Evolutionary conservation across 1,139 yeast genomes (phyloP).

Genomic region (Arxiozyma telluris): DNA sequence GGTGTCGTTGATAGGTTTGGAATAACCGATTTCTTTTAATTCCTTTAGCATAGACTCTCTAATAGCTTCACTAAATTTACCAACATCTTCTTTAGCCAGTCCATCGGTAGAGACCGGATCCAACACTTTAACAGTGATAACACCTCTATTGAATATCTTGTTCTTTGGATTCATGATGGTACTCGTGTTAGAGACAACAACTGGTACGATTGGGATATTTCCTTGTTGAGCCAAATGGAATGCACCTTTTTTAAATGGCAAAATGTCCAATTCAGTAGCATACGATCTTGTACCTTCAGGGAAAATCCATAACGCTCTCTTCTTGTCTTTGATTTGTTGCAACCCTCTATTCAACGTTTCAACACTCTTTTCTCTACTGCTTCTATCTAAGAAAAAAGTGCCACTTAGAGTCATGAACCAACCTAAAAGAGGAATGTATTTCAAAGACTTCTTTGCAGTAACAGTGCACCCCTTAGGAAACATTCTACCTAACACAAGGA

Average conservation of each 20-base stretch:
- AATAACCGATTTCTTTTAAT: conserved; percentile 37
- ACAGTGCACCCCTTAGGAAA: conserved; percentile 89
- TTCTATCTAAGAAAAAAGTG: conserved; percentile 81
- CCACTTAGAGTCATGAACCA: conserved; percentile 94
- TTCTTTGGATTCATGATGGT: conserved; percentile 53
- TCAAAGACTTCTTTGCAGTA: conserved; percentile 79
- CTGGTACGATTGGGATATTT: conserved; percentile 77
- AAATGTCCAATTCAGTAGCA: conserved; percentile 52
- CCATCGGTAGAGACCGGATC: conserved; percentile 56
- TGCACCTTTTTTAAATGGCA: conserved; percentile 94
- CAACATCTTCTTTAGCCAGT: conserved; percentile 53
- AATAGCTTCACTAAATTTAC: conserved; percentile 38
- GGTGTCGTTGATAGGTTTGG: conserved; percentile 29
- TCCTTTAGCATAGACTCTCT: conserved; percentile 36
- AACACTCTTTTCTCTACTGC: conserved; percentile 68
- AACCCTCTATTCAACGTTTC: conserved; percentile 65
- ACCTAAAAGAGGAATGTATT: conserved; percentile 86
- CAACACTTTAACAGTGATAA: conserved; percentile 55
- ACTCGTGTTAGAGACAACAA: conserved; percentile 79
- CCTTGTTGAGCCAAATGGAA: conserved; percentile 95
- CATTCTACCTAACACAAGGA: conserved; percentile 64
- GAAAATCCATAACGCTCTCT: conserved; percentile 73
- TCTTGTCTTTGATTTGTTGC: conserved; percentile 44
- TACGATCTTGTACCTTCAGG: conserved; percentile 96
- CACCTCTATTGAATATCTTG: conserved; percentile 55